phyloP scores from a whole-genome alignment of 805 yeast species.

The Ogataea polymorpha region DNA sequence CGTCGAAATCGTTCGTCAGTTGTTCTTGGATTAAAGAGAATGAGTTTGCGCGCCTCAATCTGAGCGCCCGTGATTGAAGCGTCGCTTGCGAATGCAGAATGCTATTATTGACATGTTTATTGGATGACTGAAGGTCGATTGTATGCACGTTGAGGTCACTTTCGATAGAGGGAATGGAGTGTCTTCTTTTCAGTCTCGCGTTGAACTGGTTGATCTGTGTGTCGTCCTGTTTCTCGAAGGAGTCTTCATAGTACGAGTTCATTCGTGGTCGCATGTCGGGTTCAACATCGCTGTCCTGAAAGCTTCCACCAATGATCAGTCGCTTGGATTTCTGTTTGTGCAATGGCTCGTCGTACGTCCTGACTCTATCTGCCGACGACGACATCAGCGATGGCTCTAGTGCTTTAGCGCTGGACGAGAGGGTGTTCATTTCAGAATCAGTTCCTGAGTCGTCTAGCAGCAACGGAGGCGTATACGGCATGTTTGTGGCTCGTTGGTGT shows the following conservation, averaged over 20 bases:
- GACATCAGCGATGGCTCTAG: constrained; percentile 12
- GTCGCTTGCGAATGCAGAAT: constrained; percentile 10
- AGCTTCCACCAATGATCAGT: constrained; percentile 23
- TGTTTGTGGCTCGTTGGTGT: background rate
- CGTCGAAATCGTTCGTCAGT: constrained; percentile 16
- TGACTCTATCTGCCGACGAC: background rate
- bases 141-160: constrained; percentile 33
- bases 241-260: constrained; percentile 9
- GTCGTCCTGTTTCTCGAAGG: constrained; percentile 10
- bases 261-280: constrained; percentile 2
- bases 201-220: constrained; percentile 21
- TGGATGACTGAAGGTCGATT: constrained; percentile 23
- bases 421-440: constrained; percentile 8
- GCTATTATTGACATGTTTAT: constrained; percentile 20
- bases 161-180: constrained; percentile 37
- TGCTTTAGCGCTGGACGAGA: constrained; percentile 1
- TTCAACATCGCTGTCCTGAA: constrained; percentile 19
- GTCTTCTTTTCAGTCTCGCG: constrained; percentile 33
- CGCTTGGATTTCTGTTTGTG: constrained; percentile 21
- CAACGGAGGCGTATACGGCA: constrained; percentile 2
- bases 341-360: constrained; percentile 5
- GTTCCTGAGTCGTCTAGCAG: constrained; percentile 1
- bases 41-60: constrained; percentile 35
- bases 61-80: constrained; percentile 3
- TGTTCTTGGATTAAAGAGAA: constrained; percentile 27